Evolutionary conservation across 2,329 filamentous ascomycete genomes (phyloP).

Genomic region (Aspergillus thermomutatus): DNA sequence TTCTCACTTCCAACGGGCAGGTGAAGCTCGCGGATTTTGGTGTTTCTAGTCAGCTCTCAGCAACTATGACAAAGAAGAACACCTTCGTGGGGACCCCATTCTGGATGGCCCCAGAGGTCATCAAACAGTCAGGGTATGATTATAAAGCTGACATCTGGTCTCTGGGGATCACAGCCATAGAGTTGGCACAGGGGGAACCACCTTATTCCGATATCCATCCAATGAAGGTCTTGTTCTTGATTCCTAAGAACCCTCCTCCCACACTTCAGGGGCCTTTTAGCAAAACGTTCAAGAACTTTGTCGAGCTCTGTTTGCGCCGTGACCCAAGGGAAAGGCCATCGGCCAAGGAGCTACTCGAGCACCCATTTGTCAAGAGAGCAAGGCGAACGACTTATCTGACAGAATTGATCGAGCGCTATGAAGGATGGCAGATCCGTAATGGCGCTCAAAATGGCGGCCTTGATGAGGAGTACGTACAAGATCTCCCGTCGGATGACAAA

Average conservation of each 20-base stretch:
- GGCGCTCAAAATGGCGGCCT: conserved; percentile 66
- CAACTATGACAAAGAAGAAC: conserved; percentile 99
- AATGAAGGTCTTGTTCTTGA: conserved; percentile 96
- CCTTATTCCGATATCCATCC: conserved; percentile 96
- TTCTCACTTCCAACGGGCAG: conserved; percentile 85
- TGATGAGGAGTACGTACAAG: conserved; percentile 54
- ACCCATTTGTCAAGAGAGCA: conserved; percentile 84
- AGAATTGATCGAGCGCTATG: conserved; percentile 87
- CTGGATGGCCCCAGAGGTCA: conserved; percentile 99
- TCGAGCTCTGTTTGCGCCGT: conserved; percentile 78
- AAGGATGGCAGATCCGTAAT: conserved; percentile 79
- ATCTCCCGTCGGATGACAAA: conserved; percentile 35
- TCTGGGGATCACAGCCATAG: conserved; percentile 87
- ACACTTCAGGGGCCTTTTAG: conserved; percentile 76
- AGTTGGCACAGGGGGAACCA: conserved; percentile 86
- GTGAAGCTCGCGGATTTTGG: conserved; percentile 97
- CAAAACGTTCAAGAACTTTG: conserved; percentile 78
- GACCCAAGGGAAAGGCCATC: conserved; percentile 86
- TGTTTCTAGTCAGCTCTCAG: conserved; percentile 91
- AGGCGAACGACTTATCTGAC: conserved; percentile 97
- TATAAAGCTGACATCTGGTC: conserved; percentile 99
- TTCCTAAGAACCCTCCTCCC: conserved; percentile 89
- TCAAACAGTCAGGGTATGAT: conserved; percentile 97
- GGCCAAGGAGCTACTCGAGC: conserved; percentile 80
- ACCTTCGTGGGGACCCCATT: conserved; percentile 98